Evolutionary conservation across 371 early-diverging fungal genomes (phyloP).

Genomic region (Syncephalastrum contaminatum): DNA sequence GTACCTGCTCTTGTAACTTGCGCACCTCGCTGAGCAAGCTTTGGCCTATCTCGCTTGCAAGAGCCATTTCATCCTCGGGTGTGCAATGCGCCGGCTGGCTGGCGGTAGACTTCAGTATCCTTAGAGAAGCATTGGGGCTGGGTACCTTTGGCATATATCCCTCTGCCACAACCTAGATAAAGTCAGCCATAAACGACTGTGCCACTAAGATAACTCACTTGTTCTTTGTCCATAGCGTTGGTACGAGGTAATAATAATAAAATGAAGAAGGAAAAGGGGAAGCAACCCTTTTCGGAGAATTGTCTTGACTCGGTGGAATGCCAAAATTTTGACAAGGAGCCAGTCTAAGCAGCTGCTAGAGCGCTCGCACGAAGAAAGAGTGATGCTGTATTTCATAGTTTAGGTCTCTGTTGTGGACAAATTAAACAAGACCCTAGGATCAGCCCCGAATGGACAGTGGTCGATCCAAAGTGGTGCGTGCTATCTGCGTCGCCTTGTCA

Average conservation of each 20-base stretch:
- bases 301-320: background rate
- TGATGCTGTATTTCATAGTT: background rate
- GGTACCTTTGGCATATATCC: too few species aligned
- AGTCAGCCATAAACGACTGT: background rate
- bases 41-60: constrained; percentile 43
- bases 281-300: background rate
- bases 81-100: background rate
- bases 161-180: background rate
- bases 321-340: too few species aligned
- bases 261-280: background rate
- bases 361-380: too few species aligned
- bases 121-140: background rate
- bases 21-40: constrained; percentile 40
- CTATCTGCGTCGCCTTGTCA: constrained; percentile 44
- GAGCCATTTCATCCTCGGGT: constrained; percentile 18
- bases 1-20: constrained; percentile 36
- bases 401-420: background rate
- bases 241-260: background rate
- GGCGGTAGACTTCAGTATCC: constrained; percentile 2
- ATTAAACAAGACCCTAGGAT: background rate
- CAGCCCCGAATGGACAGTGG: too few species aligned
- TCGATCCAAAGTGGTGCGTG: constrained; percentile 8
- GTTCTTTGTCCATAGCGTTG: background rate
- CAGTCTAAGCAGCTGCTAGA: too few species aligned
- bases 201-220: background rate